phyloP scores from a whole-genome alignment of 1,284 basidiomycete species.

The Farysia itapuensis region DNA sequence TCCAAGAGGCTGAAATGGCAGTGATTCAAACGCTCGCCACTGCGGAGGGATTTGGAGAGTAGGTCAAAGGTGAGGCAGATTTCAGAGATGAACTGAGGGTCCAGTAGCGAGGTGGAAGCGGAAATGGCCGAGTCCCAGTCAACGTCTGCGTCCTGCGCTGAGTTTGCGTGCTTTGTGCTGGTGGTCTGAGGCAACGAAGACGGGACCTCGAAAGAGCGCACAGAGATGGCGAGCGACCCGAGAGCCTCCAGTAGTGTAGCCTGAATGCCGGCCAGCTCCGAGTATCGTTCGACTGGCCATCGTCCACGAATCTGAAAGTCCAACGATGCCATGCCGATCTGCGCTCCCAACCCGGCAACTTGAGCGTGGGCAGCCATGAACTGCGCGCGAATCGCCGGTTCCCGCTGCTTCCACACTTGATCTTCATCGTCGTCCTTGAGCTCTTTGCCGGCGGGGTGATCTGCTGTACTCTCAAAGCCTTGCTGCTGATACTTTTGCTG shows the following conservation, averaged over 20 bases:
- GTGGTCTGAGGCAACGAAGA: slow-evolving; percentile 1
- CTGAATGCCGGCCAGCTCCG: slow-evolving; percentile 59
- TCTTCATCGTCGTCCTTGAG: slow-evolving; percentile 9
- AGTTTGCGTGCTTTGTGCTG: neutral
- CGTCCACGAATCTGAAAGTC: slow-evolving; percentile 62
- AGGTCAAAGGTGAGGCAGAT: slow-evolving; percentile 40
- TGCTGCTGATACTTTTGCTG: slow-evolving; percentile 62
- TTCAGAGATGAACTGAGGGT: slow-evolving; percentile 33
- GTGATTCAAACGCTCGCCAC: slow-evolving; percentile 34
- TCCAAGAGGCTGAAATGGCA: slow-evolving; percentile 22
- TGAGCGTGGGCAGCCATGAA: slow-evolving; percentile 61
- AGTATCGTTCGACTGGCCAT: slow-evolving; percentile 66
- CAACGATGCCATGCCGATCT: slow-evolving; percentile 63
- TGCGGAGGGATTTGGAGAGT: slow-evolving; percentile 32
- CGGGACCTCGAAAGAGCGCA: slow-evolving; percentile 15
- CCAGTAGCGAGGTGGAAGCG: slow-evolving; percentile 35
- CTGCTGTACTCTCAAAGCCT: slow-evolving; percentile 61
- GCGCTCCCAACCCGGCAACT: slow-evolving; percentile 61
- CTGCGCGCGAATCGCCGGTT: slow-evolving; percentile 49
- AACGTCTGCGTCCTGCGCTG: neutral
- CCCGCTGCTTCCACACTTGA: slow-evolving; percentile 14
- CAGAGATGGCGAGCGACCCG: slow-evolving; percentile 11
- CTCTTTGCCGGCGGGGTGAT: slow-evolving; percentile 18
- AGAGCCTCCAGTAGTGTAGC: slow-evolving; percentile 43
- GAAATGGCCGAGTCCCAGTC: slow-evolving; percentile 38